These are phyloP conservation scores for Boeremia exigua DNA, from an alignment of 2,329 filamentous ascomycete species.

Conservation along the genomic window DNA sequence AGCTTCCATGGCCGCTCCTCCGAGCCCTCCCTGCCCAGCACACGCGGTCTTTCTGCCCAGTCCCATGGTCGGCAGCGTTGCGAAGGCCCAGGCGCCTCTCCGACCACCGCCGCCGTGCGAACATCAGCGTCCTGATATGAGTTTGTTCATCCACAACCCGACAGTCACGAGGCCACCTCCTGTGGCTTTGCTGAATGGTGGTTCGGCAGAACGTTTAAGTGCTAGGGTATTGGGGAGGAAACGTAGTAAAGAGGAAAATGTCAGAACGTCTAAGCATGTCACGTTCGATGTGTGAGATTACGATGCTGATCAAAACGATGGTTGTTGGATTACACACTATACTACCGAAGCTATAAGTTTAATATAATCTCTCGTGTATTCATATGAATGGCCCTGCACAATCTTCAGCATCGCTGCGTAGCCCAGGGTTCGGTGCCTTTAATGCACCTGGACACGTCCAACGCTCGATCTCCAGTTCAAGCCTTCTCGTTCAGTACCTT, in stretches of 20 bases:
- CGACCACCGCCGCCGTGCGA: constrained; percentile 31
- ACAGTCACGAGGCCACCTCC: constrained; percentile 12
- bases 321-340: no score
- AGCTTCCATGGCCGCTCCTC: constrained; percentile 24
- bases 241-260: background rate
- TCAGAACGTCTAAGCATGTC: background rate
- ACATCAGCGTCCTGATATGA: constrained; percentile 30
- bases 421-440: no score
- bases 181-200: constrained; percentile 7
- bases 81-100: constrained; percentile 15
- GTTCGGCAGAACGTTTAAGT: background rate
- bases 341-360: no score
- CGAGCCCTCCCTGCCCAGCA: background rate
- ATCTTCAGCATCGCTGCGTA: background rate
- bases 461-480: background rate
- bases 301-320: background rate
- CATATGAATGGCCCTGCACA: background rate
- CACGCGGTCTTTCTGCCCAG: background rate
- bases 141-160: constrained; percentile 21
- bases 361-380: background rate
- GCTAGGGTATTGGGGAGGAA: background rate
- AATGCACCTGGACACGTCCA: no score
- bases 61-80: constrained; percentile 1
- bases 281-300: background rate
- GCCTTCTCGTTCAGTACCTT: constrained; percentile 1